Base-by-base conservation (phyloP, 2,329 filamentous ascomycete genomes). In the Tolypocladium album region DNA sequence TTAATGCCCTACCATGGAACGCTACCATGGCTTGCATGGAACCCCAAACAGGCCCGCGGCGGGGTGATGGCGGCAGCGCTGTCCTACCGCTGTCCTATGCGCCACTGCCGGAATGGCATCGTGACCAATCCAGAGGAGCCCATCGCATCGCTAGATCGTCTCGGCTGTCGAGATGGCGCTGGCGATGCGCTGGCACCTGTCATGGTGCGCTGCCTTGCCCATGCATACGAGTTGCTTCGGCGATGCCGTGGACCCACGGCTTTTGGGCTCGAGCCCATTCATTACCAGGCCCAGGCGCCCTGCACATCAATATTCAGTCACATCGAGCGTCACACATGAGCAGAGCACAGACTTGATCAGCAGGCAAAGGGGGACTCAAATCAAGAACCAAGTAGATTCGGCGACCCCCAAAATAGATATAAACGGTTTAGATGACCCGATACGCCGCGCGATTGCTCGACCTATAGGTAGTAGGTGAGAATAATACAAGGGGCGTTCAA, bases 401-500 rank as follows among this genome's bases (percentile, higher is more conserved):
- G 36, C 39, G 34, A 58, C 56, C 39, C 60, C 56, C 55, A 38
- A 58, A 50, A 27, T 47, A 50, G 22, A 59, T 24, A 57, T n/a
- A 55, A 53, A 7, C 17, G 43, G 45, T 52, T 31, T 56, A 27
- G 42, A 62, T 45, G 50, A 57, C 50, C 47, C 58, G 36, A 40
- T 58, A 62, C 61, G 61, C 62, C 61, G 61, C 58, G 62, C 61
- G 62, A 61, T 56, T 57, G 38, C 52, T 56, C 47, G 43, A 59
- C 42, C 50, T 52, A 31, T 31, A 31, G 27, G 27, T 31, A 43
- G 56, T 38, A 43, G 50, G 56, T 60, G 40, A 31, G 58, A 63
- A 65, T 61, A 61, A 62, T 64, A 64, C 62, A 65, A 62, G 17
- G 50, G 61, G 60, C 58, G 58, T 56, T 55, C 55, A 43, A 45